phyloP scores from a whole-genome alignment of 495 filamentous ascomycete species.

The Polyplosphaeria fusca region DNA sequence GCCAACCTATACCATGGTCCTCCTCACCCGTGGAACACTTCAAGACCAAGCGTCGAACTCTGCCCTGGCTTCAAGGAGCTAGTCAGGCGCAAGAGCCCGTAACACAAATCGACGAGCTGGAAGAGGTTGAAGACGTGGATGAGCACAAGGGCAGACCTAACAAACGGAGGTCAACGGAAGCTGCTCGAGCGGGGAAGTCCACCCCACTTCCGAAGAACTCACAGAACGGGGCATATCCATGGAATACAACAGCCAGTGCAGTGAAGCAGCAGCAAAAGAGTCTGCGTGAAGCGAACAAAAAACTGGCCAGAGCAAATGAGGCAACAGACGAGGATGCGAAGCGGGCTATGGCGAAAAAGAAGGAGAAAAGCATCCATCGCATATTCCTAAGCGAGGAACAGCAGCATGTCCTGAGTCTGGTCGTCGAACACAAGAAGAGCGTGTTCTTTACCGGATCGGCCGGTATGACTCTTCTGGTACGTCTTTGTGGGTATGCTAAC shows the following conservation, averaged over 20 bases:
- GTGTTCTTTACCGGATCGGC: constrained; percentile 98
- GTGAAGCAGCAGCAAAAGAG: constrained; percentile 79
- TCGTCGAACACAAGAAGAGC: constrained; percentile 71
- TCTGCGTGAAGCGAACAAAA: constrained; percentile 63
- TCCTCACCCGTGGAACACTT: constrained; percentile 58
- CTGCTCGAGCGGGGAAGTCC: constrained; percentile 29
- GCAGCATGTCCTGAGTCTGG: constrained; percentile 72
- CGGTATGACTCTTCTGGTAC: constrained; percentile 46
- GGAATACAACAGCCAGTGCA: constrained; percentile 80
- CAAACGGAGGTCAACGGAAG: constrained; percentile 35
- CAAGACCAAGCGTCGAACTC: constrained; percentile 50
- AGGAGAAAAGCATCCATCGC: constrained; percentile 48
- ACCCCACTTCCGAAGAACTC: constrained; percentile 45
- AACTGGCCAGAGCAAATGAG: constrained; percentile 47
- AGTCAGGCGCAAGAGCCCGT: constrained; percentile 29
- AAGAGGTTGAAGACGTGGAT: constrained; percentile 20
- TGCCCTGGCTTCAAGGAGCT: constrained; percentile 52
- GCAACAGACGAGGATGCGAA: constrained; percentile 34
- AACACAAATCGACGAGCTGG: constrained; percentile 24
- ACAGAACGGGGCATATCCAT: constrained; percentile 47
- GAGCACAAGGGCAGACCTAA: too few relatives aligned
- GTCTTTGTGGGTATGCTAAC: neutral
- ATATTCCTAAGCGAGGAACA: constrained; percentile 85
- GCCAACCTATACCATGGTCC: constrained; percentile 59
- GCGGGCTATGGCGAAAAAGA: constrained; percentile 39